Base-by-base conservation (phyloP, 129 eudicot species). In the Centaurea solstitialis region DNA sequence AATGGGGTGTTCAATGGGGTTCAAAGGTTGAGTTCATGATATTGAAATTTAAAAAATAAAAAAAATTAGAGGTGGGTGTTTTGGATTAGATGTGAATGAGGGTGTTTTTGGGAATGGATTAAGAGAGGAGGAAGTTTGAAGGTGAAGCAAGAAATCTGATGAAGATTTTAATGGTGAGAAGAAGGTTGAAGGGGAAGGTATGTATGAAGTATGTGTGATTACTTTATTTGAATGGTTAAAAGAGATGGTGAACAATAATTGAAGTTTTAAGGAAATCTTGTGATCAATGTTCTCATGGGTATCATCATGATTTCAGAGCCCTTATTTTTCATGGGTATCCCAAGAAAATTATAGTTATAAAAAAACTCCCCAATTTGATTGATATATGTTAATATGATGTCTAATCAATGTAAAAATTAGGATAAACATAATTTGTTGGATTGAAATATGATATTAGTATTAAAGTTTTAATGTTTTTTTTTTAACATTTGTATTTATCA, bases 291-390 rank as follows among this genome's bases (percentile, higher is more conserved):
- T 70, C 28, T 71, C 74, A 77, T 83, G 78, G 57, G 78, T 71
- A 72, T 50, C 76, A 71, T 79, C 83, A 79, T 79, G 83, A 59
- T 33, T 79, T 79, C 83, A 79, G 82, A 79, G 76, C 82, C 82
- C 72, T 76, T 66, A 35, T n/a, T 28, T 28, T 79, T 53, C 15
- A 61, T 76, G 86, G 73, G 79, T 77, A 83, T 83, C 74, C 86
- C 86, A 77, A 83, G 43, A 77, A 6, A 76, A 77, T 77, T 77
- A 26, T 26, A 26, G 30, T 26, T 26, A 26, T 26, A 26, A 26
- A 26, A 26, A 26, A 26, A 26, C 30, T 2, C 30, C 30, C 30
- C 30, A 26, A 26, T 26, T 26, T 26, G 30, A 26, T n/a, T n/a
- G n/a, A n/a, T n/a, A n/a, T n/a, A n/a, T n/a, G 30, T 26, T 26